A percentile compares a stretch with the other conserved stretches of the same genome.
phyloP scores from a whole-genome alignment of 2,329 filamentous ascomycete species.

The Cryoendolithus antarcticus region DNA sequence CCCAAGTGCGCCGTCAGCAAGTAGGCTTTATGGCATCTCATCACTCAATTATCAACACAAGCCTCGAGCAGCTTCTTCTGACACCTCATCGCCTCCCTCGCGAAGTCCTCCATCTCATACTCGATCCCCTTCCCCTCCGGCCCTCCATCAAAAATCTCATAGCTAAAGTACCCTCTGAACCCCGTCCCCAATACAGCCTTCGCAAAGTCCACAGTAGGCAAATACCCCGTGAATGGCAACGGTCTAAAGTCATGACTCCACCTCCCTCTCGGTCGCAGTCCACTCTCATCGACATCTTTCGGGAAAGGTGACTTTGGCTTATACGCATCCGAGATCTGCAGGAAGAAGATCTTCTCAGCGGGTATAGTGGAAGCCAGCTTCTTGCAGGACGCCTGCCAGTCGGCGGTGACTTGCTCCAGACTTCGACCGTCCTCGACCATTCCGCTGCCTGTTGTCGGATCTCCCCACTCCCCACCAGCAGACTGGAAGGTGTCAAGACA shows the following conservation, averaged over 20 bases:
- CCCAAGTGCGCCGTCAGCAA: no score
- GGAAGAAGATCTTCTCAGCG: conserved; percentile 57
- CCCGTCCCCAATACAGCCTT: conserved; percentile 56
- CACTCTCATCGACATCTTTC: conserved; percentile 36
- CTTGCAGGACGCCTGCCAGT: conserved; percentile 22
- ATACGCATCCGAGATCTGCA: conserved; percentile 68
- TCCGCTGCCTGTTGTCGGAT: conserved; percentile 54
- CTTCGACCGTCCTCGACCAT: conserved; percentile 37
- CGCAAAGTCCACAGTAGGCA: conserved; percentile 54
- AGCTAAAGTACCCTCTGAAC: conserved; percentile 53
- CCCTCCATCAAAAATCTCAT: conserved; percentile 58
- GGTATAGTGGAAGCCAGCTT: conserved; percentile 48
- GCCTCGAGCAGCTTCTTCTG: conserved; percentile 3
- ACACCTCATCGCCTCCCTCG: conserved; percentile 6
- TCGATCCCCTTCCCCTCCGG: conserved; percentile 41
- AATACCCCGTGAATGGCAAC: conserved; percentile 57
- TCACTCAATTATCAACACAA: not conserved
- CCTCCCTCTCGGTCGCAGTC: conserved; percentile 46
- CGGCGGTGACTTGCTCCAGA: conserved; percentile 34
- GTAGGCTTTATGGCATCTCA: no score
- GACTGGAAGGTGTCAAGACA: conserved; percentile 72
- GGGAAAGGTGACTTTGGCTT: conserved; percentile 38
- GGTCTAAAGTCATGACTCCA: conserved; percentile 65
- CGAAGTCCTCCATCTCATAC: conserved; percentile 32
- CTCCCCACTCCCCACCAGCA: conserved; percentile 59